Evolutionary conservation across 1,139 yeast genomes (phyloP), one percentile per base, ranked within the genome.

Genomic region (Candida tropicalis): DNA sequence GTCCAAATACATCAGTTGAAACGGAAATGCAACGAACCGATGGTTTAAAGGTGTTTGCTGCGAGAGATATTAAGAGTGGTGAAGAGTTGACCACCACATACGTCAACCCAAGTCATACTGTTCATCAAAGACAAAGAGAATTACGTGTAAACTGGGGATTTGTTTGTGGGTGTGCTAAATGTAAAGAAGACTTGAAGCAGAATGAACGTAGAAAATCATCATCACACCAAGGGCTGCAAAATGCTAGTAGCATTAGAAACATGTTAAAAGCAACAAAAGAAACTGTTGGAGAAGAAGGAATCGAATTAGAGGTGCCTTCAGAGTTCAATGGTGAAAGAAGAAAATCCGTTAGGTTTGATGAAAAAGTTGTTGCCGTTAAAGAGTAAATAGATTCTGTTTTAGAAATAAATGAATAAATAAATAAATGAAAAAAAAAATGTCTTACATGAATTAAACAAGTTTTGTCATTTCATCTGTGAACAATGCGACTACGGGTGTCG

Each of bases 61-160:
- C 73, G 17, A 69, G 79, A 40, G 81, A 79, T 41, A 81, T 88
- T 35, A 65, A 65, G 42, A 69, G 77, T 2, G 87, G 84, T 13
- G 90, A 85, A 53, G 95, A 87, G 57, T 70, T 88, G 39, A 68
- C 79, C 0, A 81, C 87, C 1, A 73, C 86, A 1, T 88, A 88
- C 54, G 88, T 87, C 1, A 81, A 85, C 53, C 88, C 91, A 2
- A 62, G 69, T 8, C 82, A 80, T 55, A 79, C 81, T 3, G 78
- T 83, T 6, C 77, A 73, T 37, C 81, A 82, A 50, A 77, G 96
- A 52, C 83, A 81, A 55, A 65, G 87, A 48, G 83, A 79, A 50
- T 66, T 88, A 40, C 67, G 91, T 44, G 81, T 82, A n/a, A 83
- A 85, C 54, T 88, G 90, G 89, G 96, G 96, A 4, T 88, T 88